These are phyloP conservation scores for Arthrobotrys sphaeroides DNA, from an alignment of 2,329 filamentous ascomycete species.

Conservation along the genomic window DNA sequence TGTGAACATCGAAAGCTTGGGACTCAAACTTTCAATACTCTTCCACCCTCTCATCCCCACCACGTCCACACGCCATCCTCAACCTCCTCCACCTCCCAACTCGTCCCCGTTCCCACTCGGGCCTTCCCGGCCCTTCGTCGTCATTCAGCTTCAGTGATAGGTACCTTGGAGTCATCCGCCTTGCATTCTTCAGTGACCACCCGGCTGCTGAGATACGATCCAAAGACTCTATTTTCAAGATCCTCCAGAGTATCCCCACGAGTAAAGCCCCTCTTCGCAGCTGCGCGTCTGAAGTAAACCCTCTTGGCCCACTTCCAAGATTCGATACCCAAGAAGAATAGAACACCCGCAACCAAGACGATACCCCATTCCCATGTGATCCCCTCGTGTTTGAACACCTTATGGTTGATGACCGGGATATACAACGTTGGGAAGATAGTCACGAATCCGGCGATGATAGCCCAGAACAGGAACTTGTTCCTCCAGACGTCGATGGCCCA, in stretches of 20 bases:
- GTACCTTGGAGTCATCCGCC: constrained; percentile 20
- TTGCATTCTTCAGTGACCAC: constrained; percentile 40
- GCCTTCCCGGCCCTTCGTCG: constrained; percentile 45
- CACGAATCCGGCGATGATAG: constrained; percentile 70
- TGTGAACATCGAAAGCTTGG: neutral
- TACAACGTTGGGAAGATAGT: constrained; percentile 73
- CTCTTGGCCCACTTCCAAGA: constrained; percentile 76
- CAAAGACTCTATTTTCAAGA: constrained; percentile 38
- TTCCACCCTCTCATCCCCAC: neutral
- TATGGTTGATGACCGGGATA: constrained; percentile 72
- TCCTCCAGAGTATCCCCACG: constrained; percentile 10
- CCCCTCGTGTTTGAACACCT: constrained; percentile 74
- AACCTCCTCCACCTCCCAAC: neutral
- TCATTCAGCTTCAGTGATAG: constrained; percentile 21
- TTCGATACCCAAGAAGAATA: constrained; percentile 73
- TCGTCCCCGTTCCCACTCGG: constrained; percentile 26
- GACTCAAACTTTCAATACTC: neutral
- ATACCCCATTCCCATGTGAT: constrained; percentile 79
- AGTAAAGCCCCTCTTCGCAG: constrained; percentile 1
- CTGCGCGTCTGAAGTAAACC: constrained; percentile 19
- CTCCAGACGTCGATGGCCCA: constrained; percentile 72
- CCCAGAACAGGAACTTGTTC: constrained; percentile 75
- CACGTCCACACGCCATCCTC: neutral
- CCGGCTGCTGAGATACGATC: constrained; percentile 24
- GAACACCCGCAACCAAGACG: constrained; percentile 68